phyloP scores from a whole-genome alignment of 192 early-diverging fungal genomes.

The Coemansia asiatica region DNA sequence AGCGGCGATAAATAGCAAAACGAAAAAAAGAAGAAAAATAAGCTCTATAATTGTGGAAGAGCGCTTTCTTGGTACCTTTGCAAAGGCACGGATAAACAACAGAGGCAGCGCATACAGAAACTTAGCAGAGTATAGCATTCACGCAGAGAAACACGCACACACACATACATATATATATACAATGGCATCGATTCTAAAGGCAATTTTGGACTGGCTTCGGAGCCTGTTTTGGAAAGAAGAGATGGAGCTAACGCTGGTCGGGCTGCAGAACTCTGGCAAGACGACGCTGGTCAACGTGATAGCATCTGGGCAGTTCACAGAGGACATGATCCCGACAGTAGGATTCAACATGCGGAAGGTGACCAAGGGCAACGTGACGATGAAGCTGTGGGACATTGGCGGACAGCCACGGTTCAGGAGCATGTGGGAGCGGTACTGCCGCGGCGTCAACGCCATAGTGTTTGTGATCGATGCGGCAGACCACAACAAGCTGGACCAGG shows the following conservation, averaged over 20 bases:
- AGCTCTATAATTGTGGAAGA: too few species aligned
- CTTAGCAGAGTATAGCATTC: not conserved
- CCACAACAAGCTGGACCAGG: slow-evolving; percentile 88
- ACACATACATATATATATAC: slow-evolving; percentile 16
- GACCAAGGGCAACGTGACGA: slow-evolving; percentile 88
- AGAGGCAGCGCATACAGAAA: not conserved
- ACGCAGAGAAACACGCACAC: not conserved
- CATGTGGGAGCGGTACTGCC: slow-evolving; percentile 91
- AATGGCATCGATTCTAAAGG: slow-evolving; percentile 52
- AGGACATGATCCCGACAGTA: slow-evolving; percentile 95
- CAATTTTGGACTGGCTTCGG: slow-evolving; percentile 66
- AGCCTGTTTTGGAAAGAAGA: slow-evolving; percentile 84
- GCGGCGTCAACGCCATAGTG: slow-evolving; percentile 98
- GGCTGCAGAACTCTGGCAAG: slow-evolving; percentile 85
- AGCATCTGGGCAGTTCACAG: slow-evolving; percentile 78
- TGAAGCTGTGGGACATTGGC: slow-evolving; percentile 99
- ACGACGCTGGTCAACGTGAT: slow-evolving; percentile 86
- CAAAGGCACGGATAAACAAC: not conserved
- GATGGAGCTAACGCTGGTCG: slow-evolving; percentile 87
- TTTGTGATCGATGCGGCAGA: slow-evolving; percentile 98
- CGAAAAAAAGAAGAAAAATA: too few species aligned
- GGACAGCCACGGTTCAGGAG: slow-evolving; percentile 96
- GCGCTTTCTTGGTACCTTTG: too few species aligned
- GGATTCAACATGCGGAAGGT: slow-evolving; percentile 99
- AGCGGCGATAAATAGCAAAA: not conserved